phyloP scores from a whole-genome alignment of 2,329 filamentous ascomycete species.

The Neofusicoccum umdonicola region DNA sequence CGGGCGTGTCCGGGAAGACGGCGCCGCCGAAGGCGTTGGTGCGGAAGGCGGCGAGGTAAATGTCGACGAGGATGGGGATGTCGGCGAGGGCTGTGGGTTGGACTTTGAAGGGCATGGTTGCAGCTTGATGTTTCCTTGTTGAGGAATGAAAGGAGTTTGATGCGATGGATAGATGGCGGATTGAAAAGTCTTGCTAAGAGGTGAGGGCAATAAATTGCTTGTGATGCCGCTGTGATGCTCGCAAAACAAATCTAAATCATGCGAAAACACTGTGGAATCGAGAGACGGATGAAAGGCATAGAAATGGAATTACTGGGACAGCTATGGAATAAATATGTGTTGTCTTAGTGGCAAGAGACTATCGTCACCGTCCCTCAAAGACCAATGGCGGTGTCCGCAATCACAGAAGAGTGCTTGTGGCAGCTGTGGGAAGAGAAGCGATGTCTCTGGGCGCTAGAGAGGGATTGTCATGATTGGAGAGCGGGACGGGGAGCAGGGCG shows the following conservation, averaged over 20 bases:
- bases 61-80: constrained; percentile 37
- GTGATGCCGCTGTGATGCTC: too few relatives aligned
- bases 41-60: constrained; percentile 33
- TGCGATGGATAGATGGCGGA: too few relatives aligned
- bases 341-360: too few relatives aligned
- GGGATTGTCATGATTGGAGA: background rate
- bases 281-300: too few relatives aligned
- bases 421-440: background rate
- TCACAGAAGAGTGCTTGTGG: background rate
- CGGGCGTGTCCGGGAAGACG: constrained; percentile 68
- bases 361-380: too few relatives aligned
- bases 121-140: background rate
- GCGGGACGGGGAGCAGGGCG: background rate
- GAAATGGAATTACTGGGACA: too few relatives aligned
- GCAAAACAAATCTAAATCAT: too few relatives aligned
- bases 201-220: too few relatives aligned
- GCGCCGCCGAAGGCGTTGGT: constrained; percentile 64
- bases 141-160: background rate
- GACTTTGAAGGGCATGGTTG: constrained; percentile 21
- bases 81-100: constrained; percentile 37
- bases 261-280: too few relatives aligned
- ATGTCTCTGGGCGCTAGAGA: background rate
- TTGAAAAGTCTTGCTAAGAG: background rate
- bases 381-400: background rate
- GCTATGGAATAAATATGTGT: too few relatives aligned